These are phyloP conservation scores for Petrea volubilis DNA, from an alignment of 257 asterid species.

Conservation along the genomic window DNA sequence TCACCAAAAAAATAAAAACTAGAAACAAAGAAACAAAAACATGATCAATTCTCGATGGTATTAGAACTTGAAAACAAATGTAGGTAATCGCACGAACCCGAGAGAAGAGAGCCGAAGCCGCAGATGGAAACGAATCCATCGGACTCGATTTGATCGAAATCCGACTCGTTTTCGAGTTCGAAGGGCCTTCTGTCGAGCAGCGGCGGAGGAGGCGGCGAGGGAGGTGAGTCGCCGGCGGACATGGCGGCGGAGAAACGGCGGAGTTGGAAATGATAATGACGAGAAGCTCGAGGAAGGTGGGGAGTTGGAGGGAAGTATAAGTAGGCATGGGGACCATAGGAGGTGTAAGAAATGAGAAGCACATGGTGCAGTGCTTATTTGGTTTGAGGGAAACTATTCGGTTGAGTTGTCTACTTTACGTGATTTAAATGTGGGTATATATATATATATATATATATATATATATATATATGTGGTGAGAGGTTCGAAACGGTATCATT, in stretches of 20 bases:
- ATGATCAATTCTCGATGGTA: neutral
- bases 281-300: neutral
- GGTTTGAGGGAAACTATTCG: neutral
- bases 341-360: neutral
- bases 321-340: neutral
- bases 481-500: too few species aligned
- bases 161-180: conserved; percentile 49
- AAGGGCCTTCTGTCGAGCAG: conserved; percentile 23
- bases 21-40: neutral
- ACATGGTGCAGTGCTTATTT: neutral
- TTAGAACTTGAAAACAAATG: neutral
- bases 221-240: conserved; percentile 21
- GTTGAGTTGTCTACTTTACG: too few species aligned
- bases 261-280: neutral
- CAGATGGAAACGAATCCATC: conserved; percentile 59
- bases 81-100: conserved; percentile 37
- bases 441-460: too few species aligned
- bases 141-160: conserved; percentile 50
- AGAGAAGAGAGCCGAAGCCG: conserved; percentile 67
- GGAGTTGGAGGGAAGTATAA: neutral
- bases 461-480: too few species aligned
- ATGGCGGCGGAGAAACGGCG: conserved; percentile 8
- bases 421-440: too few species aligned
- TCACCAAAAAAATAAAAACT: neutral
- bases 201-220: neutral